Percentiles rank a stretch among this genome's conserved stretches.
These are phyloP conservation scores for Botrytis deweyae DNA, from an alignment of 2,329 filamentous ascomycete species.

Conservation along the genomic window DNA sequence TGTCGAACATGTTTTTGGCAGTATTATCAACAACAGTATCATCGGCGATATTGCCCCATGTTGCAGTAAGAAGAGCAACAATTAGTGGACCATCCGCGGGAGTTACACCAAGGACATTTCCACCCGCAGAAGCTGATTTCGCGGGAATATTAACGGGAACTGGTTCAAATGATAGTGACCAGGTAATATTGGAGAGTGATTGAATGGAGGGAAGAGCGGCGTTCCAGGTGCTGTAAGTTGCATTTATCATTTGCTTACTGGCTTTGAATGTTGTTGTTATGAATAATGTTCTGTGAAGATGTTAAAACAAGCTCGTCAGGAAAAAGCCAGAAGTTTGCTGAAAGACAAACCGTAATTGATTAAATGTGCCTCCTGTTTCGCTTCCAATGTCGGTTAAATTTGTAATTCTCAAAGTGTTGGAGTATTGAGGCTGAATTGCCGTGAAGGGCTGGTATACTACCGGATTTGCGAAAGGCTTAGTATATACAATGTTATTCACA, in stretches of 20 bases:
- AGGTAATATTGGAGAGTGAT: background rate
- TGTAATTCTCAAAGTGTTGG: background rate
- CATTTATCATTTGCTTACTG: background rate
- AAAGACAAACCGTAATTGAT: background rate
- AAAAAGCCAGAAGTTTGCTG: background rate
- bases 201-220: background rate
- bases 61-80: background rate
- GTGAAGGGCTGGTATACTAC: constrained; percentile 13
- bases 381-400: background rate
- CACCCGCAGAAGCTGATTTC: constrained; percentile 4
- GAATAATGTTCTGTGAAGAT: background rate
- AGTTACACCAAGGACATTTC: constrained; percentile 14
- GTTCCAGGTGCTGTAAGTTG: background rate
- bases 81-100: constrained; percentile 12
- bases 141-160: background rate
- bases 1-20: constrained; percentile 3
- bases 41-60: constrained; percentile 5
- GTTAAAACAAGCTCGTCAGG: background rate
- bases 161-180: constrained; percentile 6
- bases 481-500: background rate
- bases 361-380: background rate
- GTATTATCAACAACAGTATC: background rate
- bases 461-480: constrained; percentile 6
- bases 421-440: constrained; percentile 17
- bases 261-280: constrained; percentile 5